Conservation (phyloP, 2,329 filamentous ascomycete genomes). For the Aaosphaeria arxii region DNA sequence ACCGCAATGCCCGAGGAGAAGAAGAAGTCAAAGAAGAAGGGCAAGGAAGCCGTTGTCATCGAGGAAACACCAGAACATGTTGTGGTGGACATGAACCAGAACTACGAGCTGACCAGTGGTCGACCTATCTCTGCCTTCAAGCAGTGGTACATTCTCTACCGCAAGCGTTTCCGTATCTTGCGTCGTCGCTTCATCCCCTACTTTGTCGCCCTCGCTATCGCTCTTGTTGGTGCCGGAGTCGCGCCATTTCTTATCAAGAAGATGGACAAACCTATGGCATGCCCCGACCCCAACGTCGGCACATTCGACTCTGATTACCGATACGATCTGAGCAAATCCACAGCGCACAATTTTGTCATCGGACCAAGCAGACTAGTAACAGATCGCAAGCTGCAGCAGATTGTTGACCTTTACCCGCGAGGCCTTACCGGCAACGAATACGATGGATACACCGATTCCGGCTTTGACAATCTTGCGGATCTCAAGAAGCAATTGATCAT, state of each 20-base stretch:
- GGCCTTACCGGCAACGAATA: background rate
- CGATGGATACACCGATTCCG: background rate
- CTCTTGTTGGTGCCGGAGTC: constrained; percentile 72
- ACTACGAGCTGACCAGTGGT: constrained; percentile 58
- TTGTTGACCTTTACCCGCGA: constrained; percentile 21
- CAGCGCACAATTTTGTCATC: constrained; percentile 8
- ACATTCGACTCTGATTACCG: constrained; percentile 10
- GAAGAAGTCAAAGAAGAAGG: constrained; percentile 6
- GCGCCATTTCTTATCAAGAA: constrained; percentile 69
- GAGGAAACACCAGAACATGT: background rate
- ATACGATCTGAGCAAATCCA: constrained; percentile 7
- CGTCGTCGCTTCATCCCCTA: constrained; percentile 75
- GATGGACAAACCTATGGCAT: constrained; percentile 47
- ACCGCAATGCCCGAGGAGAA: constrained; percentile 38
- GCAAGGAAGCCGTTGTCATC: constrained; percentile 4
- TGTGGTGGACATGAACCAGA: background rate
- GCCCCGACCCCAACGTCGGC: constrained; percentile 22
- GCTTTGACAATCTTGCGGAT: background rate
- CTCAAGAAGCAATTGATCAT: background rate
- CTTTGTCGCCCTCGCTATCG: constrained; percentile 68
- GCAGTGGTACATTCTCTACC: constrained; percentile 71
- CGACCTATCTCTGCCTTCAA: constrained; percentile 63
- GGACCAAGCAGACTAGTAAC: constrained; percentile 13
- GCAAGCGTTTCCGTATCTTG: constrained; percentile 71
- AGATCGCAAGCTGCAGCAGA: constrained; percentile 8